Evolutionary conservation across 73 alveolate genomes (phyloP).

Genomic region (Paramecium tetraurelia): DNA sequence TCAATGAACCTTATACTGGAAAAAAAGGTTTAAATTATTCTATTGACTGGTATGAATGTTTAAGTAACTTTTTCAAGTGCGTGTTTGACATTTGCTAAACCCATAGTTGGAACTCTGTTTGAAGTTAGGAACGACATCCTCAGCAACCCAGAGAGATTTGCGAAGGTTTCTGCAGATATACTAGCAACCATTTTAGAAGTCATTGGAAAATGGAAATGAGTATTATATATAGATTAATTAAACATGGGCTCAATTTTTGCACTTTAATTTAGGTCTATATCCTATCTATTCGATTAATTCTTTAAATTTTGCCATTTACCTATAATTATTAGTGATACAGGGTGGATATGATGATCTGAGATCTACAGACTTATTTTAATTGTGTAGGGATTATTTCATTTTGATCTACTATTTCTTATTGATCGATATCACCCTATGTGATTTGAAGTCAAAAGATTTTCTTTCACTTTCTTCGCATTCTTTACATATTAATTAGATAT

Average conservation of each 20-base stretch:
- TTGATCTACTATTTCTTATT: neutral
- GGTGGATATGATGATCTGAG: neutral
- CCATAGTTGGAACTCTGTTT: neutral
- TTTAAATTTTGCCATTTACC: neutral
- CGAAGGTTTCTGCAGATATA: neutral
- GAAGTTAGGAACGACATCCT: slow-evolving; percentile 23
- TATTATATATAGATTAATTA: neutral
- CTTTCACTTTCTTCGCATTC: neutral
- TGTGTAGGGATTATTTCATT: neutral
- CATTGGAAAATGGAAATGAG: neutral
- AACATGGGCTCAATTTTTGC: neutral
- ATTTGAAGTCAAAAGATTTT: neutral
- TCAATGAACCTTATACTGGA: slow-evolving; percentile 20
- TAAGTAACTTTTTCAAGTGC: neutral
- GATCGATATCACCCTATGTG: neutral
- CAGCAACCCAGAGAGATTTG: neutral
- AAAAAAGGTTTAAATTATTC: slow-evolving; percentile 1
- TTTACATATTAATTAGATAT: neutral
- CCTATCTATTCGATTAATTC: neutral
- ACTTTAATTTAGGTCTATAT: neutral
- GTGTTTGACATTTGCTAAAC: neutral
- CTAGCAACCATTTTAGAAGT: neutral
- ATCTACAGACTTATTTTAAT: neutral
- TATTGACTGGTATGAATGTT: neutral
- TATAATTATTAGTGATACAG: neutral